Percentiles rank a stretch among this genome's conserved stretches.
phyloP scores from a whole-genome alignment of 768 basidiomycete genomes.

The Grammothele lineata region DNA sequence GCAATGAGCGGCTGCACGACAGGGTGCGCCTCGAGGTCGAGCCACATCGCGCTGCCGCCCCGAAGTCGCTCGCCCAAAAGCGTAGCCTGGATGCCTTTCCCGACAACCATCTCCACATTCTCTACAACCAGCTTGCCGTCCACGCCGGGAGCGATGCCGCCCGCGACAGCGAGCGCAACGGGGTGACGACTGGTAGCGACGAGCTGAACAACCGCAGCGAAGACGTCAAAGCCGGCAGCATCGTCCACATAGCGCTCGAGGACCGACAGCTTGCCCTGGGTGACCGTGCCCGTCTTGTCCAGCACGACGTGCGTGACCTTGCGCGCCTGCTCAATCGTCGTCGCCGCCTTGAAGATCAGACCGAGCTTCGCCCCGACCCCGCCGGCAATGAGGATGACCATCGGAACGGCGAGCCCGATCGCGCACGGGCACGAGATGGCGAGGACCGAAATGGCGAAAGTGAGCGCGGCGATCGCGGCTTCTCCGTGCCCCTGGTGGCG shows the following conservation, averaged over 20 bases:
- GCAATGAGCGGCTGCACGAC: conserved; percentile 29
- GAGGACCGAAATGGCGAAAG: conserved; percentile 47
- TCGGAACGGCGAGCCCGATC: conserved; percentile 33
- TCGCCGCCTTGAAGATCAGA: conserved; percentile 30
- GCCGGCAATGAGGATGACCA: conserved; percentile 32
- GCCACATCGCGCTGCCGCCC: conserved; percentile 36
- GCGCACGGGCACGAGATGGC: conserved; percentile 55
- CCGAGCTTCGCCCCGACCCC: conserved; percentile 29
- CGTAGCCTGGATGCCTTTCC: conserved; percentile 34
- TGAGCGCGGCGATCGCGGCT: conserved; percentile 35
- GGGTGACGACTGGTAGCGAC: conserved; percentile 33
- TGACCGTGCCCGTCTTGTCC: conserved; percentile 62
- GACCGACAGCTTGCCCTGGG: conserved; percentile 38
- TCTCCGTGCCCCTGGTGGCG: conserved; percentile 21
- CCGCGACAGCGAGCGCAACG: conserved; percentile 30
- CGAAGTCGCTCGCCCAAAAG: conserved; percentile 28
- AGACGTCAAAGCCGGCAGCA: conserved; percentile 2
- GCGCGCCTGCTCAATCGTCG: conserved; percentile 40
- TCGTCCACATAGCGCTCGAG: conserved; percentile 26
- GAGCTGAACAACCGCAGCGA: conserved; percentile 24
- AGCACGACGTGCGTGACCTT: conserved; percentile 43
- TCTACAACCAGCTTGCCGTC: conserved; percentile 6
- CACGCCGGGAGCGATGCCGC: conserved; percentile 21
- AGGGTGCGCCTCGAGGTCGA: conserved; percentile 25
- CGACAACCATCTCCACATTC: conserved; percentile 28